phyloP scores from a whole-genome alignment of 495 filamentous ascomycete species.

The Clohesyomyces aquaticus region DNA sequence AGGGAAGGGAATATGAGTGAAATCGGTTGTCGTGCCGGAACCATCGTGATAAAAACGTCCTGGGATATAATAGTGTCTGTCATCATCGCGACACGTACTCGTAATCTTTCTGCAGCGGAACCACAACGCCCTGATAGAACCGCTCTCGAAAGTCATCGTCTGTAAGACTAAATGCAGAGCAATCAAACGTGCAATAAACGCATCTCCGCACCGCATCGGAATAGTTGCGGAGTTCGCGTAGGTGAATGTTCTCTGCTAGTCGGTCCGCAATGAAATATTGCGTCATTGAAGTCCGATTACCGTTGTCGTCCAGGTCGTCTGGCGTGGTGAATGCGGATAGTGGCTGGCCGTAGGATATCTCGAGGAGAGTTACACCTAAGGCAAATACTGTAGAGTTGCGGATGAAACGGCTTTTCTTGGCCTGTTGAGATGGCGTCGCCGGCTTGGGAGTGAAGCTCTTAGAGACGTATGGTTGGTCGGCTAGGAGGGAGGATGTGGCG shows the following conservation, averaged over 20 bases:
- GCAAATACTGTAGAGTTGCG: conserved; percentile 7
- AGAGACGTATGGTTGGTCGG: conserved; percentile 6
- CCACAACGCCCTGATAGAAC: conserved; percentile 14
- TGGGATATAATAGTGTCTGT: background rate
- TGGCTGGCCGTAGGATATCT: conserved; percentile 6
- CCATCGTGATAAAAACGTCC: too few relatives aligned
- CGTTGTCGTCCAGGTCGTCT: background rate
- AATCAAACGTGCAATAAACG: conserved; percentile 8
- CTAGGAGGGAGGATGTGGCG: conserved; percentile 3
- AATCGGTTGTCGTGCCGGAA: too few relatives aligned
- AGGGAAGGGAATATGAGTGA: too few relatives aligned
- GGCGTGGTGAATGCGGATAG: background rate
- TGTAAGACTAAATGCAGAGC: background rate
- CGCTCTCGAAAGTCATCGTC: conserved; percentile 12
- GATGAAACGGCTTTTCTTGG: background rate
- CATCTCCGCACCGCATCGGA: background rate
- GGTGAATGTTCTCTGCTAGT: background rate
- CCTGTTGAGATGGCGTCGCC: conserved; percentile 32
- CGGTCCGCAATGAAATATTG: conserved; percentile 1
- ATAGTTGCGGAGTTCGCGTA: conserved; percentile 6
- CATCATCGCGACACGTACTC: background rate
- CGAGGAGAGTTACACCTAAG: conserved; percentile 6
- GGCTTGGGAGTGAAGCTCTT: conserved; percentile 6
- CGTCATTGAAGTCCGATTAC: background rate
- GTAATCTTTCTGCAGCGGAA: conserved; percentile 9